These are phyloP conservation scores for Saturnispora besseyi DNA, from an alignment of 805 yeast genomes.

Conservation along the genomic window DNA sequence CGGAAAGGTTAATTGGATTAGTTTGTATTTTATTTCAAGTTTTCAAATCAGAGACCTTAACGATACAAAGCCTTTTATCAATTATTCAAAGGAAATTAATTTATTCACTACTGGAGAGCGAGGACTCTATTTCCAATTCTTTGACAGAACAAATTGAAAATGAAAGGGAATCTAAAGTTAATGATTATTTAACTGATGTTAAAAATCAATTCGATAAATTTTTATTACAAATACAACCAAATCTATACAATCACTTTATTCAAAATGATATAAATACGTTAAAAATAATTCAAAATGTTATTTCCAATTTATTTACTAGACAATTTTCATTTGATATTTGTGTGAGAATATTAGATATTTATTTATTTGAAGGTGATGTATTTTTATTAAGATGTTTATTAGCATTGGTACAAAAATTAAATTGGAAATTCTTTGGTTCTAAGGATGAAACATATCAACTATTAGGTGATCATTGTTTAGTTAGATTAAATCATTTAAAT, in stretches of 20 bases:
- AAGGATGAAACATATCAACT: slow-evolving; percentile 36
- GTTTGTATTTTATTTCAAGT: slow-evolving; percentile 23
- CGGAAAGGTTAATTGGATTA: slow-evolving; percentile 17
- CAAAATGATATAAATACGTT: slow-evolving; percentile 33
- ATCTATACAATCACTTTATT: slow-evolving; percentile 43
- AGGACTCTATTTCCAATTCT: slow-evolving; percentile 2
- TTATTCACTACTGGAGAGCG: slow-evolving; percentile 12
- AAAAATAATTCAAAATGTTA: slow-evolving; percentile 35
- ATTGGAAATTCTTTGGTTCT: slow-evolving; percentile 44
- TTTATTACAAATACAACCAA: slow-evolving; percentile 35
- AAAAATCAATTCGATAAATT: slow-evolving; percentile 39
- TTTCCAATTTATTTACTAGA: slow-evolving; percentile 38
- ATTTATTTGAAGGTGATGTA: slow-evolving; percentile 52
- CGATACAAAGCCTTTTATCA: slow-evolving; percentile 21
- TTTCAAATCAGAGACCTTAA: slow-evolving; percentile 16
- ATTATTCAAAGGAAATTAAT: slow-evolving; percentile 24
- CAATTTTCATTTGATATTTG: slow-evolving; percentile 38
- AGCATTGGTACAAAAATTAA: slow-evolving; percentile 42
- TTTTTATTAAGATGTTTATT: slow-evolving; percentile 44
- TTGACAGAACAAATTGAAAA: slow-evolving; percentile 12
- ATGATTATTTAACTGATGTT: slow-evolving; percentile 29
- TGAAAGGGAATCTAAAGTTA: slow-evolving; percentile 1
- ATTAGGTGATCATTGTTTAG: slow-evolving; percentile 30
- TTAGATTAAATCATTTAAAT: slow-evolving; percentile 17
- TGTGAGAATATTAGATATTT: slow-evolving; percentile 46